phyloP scores from a whole-genome alignment of 208 protist species.

The Wallacemonas rigidus region DNA sequence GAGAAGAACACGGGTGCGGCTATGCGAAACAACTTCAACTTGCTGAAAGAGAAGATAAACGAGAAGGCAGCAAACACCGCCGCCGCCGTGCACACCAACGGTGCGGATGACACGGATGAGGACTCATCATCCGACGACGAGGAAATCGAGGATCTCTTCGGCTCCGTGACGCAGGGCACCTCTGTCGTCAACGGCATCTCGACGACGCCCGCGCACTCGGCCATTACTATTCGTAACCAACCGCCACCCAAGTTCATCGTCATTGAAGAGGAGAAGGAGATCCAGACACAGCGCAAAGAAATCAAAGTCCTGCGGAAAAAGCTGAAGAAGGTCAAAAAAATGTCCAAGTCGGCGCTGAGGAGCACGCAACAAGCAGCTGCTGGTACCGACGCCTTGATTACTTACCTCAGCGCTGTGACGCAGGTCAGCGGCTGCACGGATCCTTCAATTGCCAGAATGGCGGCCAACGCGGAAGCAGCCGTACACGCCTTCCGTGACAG shows the following conservation, averaged over 20 bases:
- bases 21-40: conserved; percentile 14
- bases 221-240: conserved; percentile 38
- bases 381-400: conserved; percentile 20
- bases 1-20: conserved; percentile 2
- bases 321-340: conserved; percentile 36
- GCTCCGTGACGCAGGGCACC: not conserved
- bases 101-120: conserved; percentile 29
- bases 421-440: conserved; percentile 29
- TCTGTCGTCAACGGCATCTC: conserved; percentile 7
- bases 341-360: conserved; percentile 30
- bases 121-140: conserved; percentile 30
- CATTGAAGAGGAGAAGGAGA: conserved; percentile 36
- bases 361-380: conserved; percentile 19
- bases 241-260: conserved; percentile 30
- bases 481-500: conserved; percentile 31
- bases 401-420: conserved; percentile 10
- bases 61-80: conserved; percentile 23
- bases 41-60: conserved; percentile 26
- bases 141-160: conserved; percentile 27
- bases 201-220: conserved; percentile 24
- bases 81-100: conserved; percentile 15
- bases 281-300: conserved; percentile 34
- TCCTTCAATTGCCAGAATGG: conserved; percentile 23
- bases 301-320: conserved; percentile 30
- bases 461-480: conserved; percentile 15